Base-by-base conservation (phyloP, 2,329 filamentous ascomycete species). In the Nothomitra cinnamomea region DNA sequence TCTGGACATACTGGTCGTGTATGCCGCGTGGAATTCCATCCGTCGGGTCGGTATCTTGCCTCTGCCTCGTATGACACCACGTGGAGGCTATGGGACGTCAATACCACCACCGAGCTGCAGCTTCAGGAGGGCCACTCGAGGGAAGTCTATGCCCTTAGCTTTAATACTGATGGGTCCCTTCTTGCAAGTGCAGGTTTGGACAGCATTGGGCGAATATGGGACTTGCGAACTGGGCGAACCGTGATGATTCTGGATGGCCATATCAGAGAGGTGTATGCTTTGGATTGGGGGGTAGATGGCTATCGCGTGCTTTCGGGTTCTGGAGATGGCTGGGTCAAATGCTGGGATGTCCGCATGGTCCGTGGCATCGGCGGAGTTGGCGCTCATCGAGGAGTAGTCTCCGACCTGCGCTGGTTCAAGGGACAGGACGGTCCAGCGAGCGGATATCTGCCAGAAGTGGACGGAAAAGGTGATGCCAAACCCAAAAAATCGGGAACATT, bases 21-120 rank as follows among this genome's bases (percentile, higher is more conserved):
- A 7, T 95, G 88, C 61, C 80, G 90, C 54, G 83, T 94, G 12
- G 92, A 95, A 56, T 95, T 96, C 63, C 92, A 98, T 60, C 92
- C 92, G 0, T 94, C 87, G 0, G 90, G 90, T 2, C 77, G 77
- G 57, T 96, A 90, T 62, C 73, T 96, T 4, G 92, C 90, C 3
- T 95, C 89, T 1, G 92, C 92, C 5, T 95, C 88, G 0, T 92
- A 92, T 62, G 92, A 98, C 64, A 95, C 88, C 1, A 95, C 92
- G 0, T 98, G 92, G 92, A 80, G 90, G 45, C 72, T 98, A 35
- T 98, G 92, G 90, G 90, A 96, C 64, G 80, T 96, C 0, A 82
- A 87, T 60, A 92, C 84, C 0, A 86, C 81, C 0, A 82, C 82
- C 1, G 89, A 96, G 63, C 70, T 96, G 1, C 73, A 94, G 1